Evolutionary conservation across 768 basidiomycete genomes (phyloP).

Genomic region (Stropharia rugosoannulata): DNA sequence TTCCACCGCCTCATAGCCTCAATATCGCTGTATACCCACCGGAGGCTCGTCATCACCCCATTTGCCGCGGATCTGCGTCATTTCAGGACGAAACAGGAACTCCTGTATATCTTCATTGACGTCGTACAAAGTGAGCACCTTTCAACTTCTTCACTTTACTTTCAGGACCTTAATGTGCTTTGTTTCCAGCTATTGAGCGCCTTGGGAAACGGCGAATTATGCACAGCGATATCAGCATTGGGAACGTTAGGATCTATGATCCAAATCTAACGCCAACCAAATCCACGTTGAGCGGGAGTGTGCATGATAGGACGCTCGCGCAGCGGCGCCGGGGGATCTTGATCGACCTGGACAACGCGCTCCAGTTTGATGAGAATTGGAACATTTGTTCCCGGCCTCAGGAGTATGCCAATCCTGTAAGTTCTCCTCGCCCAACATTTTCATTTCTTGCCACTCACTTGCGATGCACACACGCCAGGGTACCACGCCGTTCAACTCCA

Average conservation of each 20-base stretch:
- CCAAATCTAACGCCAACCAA: neutral
- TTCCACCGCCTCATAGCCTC: neutral
- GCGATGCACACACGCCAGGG: too few species aligned
- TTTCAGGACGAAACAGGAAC: slow-evolving; percentile 2
- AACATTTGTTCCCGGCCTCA: too few species aligned
- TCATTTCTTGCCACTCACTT: too few species aligned
- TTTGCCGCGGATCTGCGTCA: neutral
- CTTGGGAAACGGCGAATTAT: slow-evolving; percentile 13
- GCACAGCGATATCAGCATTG: slow-evolving; percentile 23
- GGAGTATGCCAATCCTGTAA: too few species aligned
- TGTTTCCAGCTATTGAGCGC: neutral
- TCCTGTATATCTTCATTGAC: slow-evolving; percentile 1
- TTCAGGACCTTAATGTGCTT: neutral
- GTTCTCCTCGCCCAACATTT: too few species aligned
- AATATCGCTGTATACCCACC: neutral
- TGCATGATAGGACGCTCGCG: too few species aligned
- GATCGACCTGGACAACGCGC: too few species aligned
- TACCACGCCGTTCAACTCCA: too few species aligned
- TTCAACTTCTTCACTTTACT: neutral
- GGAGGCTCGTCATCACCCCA: slow-evolving; percentile 2
- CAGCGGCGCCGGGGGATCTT: too few species aligned
- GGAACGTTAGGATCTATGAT: slow-evolving; percentile 18
- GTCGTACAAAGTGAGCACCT: slow-evolving; percentile 1
- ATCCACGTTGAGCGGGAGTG: too few species aligned
- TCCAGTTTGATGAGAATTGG: too few species aligned